phyloP scores from a whole-genome alignment of 805 yeast species.

The Alloascoidea africana region DNA sequence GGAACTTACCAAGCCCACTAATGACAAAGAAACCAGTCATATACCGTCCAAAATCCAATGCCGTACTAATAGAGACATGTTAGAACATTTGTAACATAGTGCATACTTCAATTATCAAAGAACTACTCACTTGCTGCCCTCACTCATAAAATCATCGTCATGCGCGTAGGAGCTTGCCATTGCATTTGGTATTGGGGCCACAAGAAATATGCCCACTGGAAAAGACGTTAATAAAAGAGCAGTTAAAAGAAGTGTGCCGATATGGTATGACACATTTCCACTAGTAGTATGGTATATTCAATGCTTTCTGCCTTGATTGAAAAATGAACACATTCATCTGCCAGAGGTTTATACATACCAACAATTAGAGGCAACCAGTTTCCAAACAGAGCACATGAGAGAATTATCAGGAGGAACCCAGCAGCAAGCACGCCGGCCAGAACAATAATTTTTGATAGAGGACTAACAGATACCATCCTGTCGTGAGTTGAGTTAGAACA shows the following conservation, averaged over 20 bases:
- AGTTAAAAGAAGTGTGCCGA: neutral
- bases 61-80: constrained; percentile 18
- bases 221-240: constrained; percentile 1
- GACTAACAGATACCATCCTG: too few relatives aligned
- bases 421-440: constrained; percentile 68
- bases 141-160: constrained; percentile 50
- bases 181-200: constrained; percentile 64
- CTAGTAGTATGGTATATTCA: constrained; percentile 1
- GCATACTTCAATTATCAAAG: neutral
- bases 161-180: constrained; percentile 30
- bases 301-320: neutral
- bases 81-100: constrained; percentile 3
- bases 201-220: constrained; percentile 38
- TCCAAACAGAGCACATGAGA: constrained; percentile 77
- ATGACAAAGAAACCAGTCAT: constrained; percentile 62
- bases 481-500: too few relatives aligned
- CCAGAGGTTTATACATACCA: constrained; percentile 20
- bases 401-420: constrained; percentile 77
- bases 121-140: constrained; percentile 22
- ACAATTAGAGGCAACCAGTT: constrained; percentile 86
- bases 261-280: neutral
- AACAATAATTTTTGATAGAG: constrained; percentile 64
- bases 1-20: constrained; percentile 42
- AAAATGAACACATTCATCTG: too few relatives aligned
- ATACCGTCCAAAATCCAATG: constrained; percentile 71